Base-by-base conservation (phyloP, 768 basidiomycete species). In the Suillus americanus region DNA sequence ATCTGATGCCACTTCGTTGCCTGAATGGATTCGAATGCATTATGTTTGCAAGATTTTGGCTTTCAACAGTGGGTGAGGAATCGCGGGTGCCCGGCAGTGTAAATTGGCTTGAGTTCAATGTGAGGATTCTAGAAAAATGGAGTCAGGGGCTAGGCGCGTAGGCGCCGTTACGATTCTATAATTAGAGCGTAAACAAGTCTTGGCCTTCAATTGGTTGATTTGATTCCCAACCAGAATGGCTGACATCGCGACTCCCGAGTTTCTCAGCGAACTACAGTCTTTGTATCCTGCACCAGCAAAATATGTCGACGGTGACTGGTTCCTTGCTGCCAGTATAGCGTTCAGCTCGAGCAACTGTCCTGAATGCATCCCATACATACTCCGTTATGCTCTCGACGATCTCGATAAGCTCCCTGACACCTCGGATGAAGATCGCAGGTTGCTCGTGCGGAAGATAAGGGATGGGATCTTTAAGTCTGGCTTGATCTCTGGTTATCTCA, bases 401-500 rank as follows among this genome's bases (percentile, higher is more conserved):
- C 73, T 86, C 1, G 74, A 78, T 63, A 67, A 69, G 12, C 70
- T 75, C 62, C 35, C 65, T 62, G 72, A 25, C 16, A 13, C 69
- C 64, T 25, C 65, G 1, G 69, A 74, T 9, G 71, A 77, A 20
- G 80, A 86, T 63, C 77, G 73, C 48, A 70, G 78, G 28, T 53
- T 79, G 9, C 76, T 89, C 3, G 83, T 83, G 45, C 79, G 83
- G 61, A 87, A 82, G 67, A 72, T 89, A n/a, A 78, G 86, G 37
- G 89, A 90, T 65, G 84, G 83, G 0, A 66, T 90, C 6, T 83
- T 90, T 75, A 88, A 89, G 70, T 80, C 84, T 5, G 89, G 86
- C 4, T 69, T 87, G 67, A 78, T 83, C 23, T 78, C 79, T 61
- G 89, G 89, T 9, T 86, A 84, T 68, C 81, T 87, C 3, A 85